A percentile compares a stretch with the other conserved stretches of the same genome.
These are phyloP conservation scores for Acanthamoeba lenticulata DNA, from an alignment of 208 protist species.

Conservation along the genomic window DNA sequence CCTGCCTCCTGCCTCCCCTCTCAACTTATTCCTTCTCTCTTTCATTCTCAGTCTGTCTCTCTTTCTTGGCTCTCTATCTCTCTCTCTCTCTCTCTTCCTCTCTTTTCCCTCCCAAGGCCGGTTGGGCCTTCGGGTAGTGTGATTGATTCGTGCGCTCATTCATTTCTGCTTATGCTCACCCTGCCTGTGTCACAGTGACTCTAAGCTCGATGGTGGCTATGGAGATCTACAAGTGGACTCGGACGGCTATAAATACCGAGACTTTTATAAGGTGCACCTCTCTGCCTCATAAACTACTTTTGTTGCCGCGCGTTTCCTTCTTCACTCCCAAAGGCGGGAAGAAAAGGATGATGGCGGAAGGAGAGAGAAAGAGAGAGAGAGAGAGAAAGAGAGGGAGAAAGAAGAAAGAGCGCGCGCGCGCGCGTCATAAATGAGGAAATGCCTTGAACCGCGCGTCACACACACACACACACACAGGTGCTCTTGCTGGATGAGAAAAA, in stretches of 20 bases:
- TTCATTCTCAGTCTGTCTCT: too few relatives aligned
- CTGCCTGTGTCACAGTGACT: too few relatives aligned
- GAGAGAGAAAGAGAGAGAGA: too few relatives aligned
- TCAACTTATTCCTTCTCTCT: not conserved
- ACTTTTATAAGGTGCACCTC: slow-evolving; percentile 59
- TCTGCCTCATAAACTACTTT: not conserved
- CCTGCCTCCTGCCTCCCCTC: not conserved
- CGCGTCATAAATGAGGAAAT: too few relatives aligned
- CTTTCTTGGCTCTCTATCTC: too few relatives aligned
- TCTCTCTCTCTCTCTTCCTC: too few relatives aligned
- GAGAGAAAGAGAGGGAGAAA: too few relatives aligned
- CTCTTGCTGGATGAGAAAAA: slow-evolving; percentile 51
- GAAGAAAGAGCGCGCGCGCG: too few relatives aligned
- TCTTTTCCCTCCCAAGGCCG: too few relatives aligned
- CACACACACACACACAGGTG: not conserved
- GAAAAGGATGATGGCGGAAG: not conserved
- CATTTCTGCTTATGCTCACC: too few relatives aligned
- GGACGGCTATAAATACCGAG: slow-evolving; percentile 27
- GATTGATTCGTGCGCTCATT: not conserved
- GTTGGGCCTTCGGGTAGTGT: too few relatives aligned
- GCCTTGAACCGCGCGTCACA: too few relatives aligned
- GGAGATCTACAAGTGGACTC: not conserved
- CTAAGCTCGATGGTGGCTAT: not conserved
- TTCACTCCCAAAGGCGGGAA: not conserved
- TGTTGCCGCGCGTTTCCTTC: not conserved